Conservation (phyloP, 176 grass and related monocot species). For the Calamus simplicifolius region DNA sequence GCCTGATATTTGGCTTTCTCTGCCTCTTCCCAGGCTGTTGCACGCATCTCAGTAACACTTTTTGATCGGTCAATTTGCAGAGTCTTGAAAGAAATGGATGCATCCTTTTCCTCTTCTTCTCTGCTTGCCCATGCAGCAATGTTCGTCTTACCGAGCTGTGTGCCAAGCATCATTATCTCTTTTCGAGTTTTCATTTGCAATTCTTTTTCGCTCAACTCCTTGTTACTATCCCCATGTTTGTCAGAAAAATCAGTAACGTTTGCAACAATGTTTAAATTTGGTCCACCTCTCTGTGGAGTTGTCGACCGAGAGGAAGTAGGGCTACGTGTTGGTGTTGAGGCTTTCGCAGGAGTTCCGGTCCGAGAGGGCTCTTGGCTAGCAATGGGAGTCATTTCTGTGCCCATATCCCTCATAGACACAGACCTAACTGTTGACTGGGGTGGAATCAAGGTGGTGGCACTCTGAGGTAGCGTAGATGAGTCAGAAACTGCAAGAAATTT, state of each 20-base stretch:
- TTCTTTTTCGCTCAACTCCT: conserved; percentile 60
- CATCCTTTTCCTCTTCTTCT: conserved; percentile 71
- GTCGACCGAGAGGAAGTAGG: conserved; percentile 62
- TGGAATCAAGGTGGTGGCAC: conserved; percentile 45
- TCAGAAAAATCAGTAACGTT: conserved; percentile 21
- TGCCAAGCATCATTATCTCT: conserved; percentile 94
- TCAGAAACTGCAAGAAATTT: conserved; percentile 57
- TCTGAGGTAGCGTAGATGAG: conserved; percentile 46
- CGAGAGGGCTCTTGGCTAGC: conserved; percentile 92
- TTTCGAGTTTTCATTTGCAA: conserved; percentile 67
- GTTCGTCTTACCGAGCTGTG: conserved; percentile 79
- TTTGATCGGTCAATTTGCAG: conserved; percentile 38
- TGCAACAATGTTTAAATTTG: neutral
- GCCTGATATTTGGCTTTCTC: conserved; percentile 87
- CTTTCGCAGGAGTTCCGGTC: conserved; percentile 72
- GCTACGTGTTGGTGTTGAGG: conserved; percentile 44
- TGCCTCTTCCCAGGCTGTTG: conserved; percentile 81
- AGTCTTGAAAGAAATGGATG: conserved; percentile 44
- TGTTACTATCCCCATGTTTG: conserved; percentile 36
- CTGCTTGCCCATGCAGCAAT: conserved; percentile 96
- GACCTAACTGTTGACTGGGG: conserved; percentile 70
- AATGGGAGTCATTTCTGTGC: conserved; percentile 98
- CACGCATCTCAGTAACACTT: conserved; percentile 53
- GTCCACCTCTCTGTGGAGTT: conserved; percentile 44
- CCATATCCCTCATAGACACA: conserved; percentile 96